Base-by-base conservation (phyloP, 1,139 yeast species). In the Yamadazyma atlantica region DNA sequence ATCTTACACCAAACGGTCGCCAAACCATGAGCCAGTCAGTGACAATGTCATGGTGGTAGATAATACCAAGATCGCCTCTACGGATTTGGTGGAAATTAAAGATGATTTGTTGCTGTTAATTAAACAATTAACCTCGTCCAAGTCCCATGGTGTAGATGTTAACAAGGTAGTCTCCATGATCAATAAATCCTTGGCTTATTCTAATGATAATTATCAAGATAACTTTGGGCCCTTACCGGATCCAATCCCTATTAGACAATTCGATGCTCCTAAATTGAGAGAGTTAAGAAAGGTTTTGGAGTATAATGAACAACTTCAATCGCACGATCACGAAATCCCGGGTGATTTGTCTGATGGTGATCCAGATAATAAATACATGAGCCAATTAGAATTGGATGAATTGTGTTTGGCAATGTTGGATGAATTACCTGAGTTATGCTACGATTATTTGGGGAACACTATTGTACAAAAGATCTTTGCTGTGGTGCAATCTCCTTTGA, bases 401-500 rank as follows among this genome's bases (percentile, higher is more conserved):
- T 66, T 89, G 36, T 89, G 95, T 11, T 58, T 88, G 36, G 85
- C 89, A 4, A 86, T 92, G 92, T 66, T 87, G 48, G 85, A 81
- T 46, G 97, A 92, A 60, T 73, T 94, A 44, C 96, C 97, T 1
- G 96, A 88, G 56, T 71, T 92, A 40, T 81, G 96, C 29, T 82
- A 92, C 44, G 99, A 92, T 60, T 92, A 92, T 55, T 70, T 94
- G 43, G 99, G 99, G 16, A 92, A 92, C 57, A 92, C 98, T 0
- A 86, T 94, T 37, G 95, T 92, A 12, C 99, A 92, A 62, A 90
- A 89, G 58, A 63, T 92, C 29, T 90, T 90, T 54, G 84, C 86
- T 38, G 66, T 75, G 37, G 78, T 90, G 35, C 63, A 68, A 38
- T 78, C 88, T 2, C 80, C 85, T 23, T 71, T 82, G 6, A 72